phyloP scores from a whole-genome alignment of 139 green algal species.

The Asterochloris erici region DNA sequence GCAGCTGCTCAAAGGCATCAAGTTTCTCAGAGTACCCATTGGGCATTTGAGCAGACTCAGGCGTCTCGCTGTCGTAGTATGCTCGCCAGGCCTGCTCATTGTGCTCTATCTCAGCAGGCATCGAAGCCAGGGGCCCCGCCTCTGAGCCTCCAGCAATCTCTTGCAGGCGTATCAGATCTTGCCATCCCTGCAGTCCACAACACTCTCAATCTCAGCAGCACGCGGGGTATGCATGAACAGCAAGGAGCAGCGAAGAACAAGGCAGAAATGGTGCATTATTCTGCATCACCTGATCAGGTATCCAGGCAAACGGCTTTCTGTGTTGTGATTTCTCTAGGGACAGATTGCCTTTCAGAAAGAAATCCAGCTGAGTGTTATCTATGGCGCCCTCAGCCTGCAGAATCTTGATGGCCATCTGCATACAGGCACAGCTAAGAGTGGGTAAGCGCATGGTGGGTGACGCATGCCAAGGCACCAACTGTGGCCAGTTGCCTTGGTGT shows the following conservation, averaged over 20 bases:
- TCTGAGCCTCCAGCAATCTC: slow-evolving; percentile 40
- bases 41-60: slow-evolving; percentile 58
- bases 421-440: not conserved
- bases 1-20: slow-evolving; percentile 73
- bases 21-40: slow-evolving; percentile 49
- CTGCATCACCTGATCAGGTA: slow-evolving; percentile 45
- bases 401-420: slow-evolving; percentile 75
- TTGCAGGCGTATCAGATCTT: slow-evolving; percentile 74
- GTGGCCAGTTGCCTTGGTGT: not conserved
- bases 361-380: slow-evolving; percentile 69
- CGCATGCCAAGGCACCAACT: not conserved
- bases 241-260: not conserved
- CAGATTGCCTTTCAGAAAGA: slow-evolving; percentile 89
- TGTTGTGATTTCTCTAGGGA: slow-evolving; percentile 59
- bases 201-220: not conserved
- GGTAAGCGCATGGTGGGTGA: not conserved
- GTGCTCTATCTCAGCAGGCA: slow-evolving; percentile 63
- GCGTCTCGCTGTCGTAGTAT: slow-evolving; percentile 69
- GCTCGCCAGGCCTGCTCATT: slow-evolving; percentile 60
- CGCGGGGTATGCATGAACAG: not conserved
- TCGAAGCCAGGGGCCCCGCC: slow-evolving; percentile 15
- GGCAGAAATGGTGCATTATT: not conserved
- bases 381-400: slow-evolving; percentile 58
- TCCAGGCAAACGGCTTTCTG: slow-evolving; percentile 64
- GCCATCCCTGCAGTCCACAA: slow-evolving; percentile 55